Evolutionary conservation across 768 basidiomycete genomes (phyloP), one percentile per base, ranked within the genome.

Genomic region (Mycena galopus): DNA sequence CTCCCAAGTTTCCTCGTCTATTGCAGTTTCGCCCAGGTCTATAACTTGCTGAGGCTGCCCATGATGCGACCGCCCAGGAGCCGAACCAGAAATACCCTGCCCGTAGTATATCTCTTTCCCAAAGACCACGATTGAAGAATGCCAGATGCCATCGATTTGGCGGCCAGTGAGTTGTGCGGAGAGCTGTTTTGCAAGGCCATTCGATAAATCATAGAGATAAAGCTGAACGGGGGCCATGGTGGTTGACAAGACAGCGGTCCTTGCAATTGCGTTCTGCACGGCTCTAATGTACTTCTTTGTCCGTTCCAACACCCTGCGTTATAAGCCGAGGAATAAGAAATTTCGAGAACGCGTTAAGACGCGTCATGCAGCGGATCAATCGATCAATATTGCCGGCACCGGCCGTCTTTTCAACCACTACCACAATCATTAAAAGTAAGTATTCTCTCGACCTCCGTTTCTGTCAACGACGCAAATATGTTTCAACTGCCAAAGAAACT

Each of bases 71-170:
- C 84, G 86, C 17, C 96, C 96, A 0, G 97, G 96, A 1, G 77
- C 75, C 0, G 93, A 90, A 27, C 88, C 88, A 58, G 78, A 82
- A 68, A 98, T 96, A 2, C 97, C 97, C 76, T 91, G 94, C 3
- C 97, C 96, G 80, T 96, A 99, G 77, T 94, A 97, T 32, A 95
- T 83, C 78, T 99, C 97, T 77, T 92, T 91, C 2, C 91, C 91
- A 80, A 90, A 98, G 4, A 93, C 91, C 56, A 98, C 96, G 25
- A 98, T 88, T 19, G 95, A 96, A 0, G 97, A 97, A 82, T 99
- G 97, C 96, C 97, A 99, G 63, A 99, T 91, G 0, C 97, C 97
- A 73, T 98, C 95, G 64, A 98, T 95, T 81, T 96, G 95, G 63
- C 90, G 89, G 6, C 97, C 97, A 0, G 93, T 94, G 47, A 98